These are phyloP conservation scores for Macadamia integrifolia DNA, from an alignment of 164 flowering plant genomes.

Conservation along the genomic window DNA sequence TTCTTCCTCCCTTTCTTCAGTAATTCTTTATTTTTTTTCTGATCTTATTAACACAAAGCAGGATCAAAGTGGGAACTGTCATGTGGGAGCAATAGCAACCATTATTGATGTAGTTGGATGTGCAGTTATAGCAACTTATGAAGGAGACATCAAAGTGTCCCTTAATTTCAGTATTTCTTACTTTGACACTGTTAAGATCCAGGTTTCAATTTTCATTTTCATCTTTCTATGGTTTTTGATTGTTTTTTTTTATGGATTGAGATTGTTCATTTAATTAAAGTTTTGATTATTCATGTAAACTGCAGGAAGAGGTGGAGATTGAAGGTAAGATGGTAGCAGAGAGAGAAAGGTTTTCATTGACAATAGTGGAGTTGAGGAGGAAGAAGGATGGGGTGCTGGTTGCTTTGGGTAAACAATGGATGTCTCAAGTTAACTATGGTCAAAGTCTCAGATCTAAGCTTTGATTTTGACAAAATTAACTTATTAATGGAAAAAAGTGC, in stretches of 20 bases:
- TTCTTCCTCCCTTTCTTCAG: too few relatives aligned
- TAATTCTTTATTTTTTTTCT: neutral
- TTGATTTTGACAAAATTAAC: too few relatives aligned
- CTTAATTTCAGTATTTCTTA: conserved; percentile 28
- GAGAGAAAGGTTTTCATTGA: neutral
- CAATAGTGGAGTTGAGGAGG: neutral
- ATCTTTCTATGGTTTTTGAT: too few relatives aligned
- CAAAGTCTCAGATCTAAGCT: neutral
- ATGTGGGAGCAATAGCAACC: conserved; percentile 37
- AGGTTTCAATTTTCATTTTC: conserved; percentile 9
- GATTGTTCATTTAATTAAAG: too few relatives aligned
- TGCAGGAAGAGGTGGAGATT: neutral
- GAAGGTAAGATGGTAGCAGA: neutral
- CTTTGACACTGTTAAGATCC: conserved; percentile 23
- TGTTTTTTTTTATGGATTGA: too few relatives aligned
- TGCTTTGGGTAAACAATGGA: neutral
- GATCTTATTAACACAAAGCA: neutral
- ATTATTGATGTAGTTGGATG: conserved; percentile 33
- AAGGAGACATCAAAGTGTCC: conserved; percentile 15
- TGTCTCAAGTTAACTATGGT: neutral
- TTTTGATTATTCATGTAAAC: too few relatives aligned
- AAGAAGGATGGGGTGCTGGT: neutral
- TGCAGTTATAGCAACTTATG: conserved; percentile 4
- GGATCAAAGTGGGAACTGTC: conserved; percentile 40
- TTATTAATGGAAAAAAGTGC: too few relatives aligned